Evolutionary conservation across 129 eudicot species (phyloP).

Genomic region (Arctium lappa): DNA sequence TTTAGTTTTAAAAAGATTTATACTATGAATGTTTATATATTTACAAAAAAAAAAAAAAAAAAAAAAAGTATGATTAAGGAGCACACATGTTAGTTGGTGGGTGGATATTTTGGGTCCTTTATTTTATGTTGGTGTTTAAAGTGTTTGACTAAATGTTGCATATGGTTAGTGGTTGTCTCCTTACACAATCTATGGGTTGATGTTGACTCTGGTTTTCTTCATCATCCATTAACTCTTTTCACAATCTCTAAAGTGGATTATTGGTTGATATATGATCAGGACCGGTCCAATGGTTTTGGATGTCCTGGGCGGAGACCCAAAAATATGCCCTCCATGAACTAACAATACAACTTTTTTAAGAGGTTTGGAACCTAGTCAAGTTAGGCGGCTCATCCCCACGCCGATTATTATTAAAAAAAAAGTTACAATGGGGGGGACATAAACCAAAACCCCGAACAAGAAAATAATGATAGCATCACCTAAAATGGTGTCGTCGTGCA

Average conservation of each 20-base stretch:
- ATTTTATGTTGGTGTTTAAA: not conserved
- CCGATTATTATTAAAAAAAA: too few relatives aligned
- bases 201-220: constrained; percentile 2
- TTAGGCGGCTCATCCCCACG: too few relatives aligned
- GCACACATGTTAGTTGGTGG: constrained; percentile 8
- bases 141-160: constrained; percentile 9
- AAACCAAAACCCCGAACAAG: too few relatives aligned
- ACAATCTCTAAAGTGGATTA: not conserved
- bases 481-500: too few relatives aligned
- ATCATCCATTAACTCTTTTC: not conserved
- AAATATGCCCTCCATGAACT: too few relatives aligned
- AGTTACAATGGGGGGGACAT: too few relatives aligned
- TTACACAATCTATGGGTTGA: not conserved
- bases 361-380: too few relatives aligned
- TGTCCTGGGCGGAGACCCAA: too few relatives aligned
- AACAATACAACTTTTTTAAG: too few relatives aligned
- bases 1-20: not conserved
- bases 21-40: too few relatives aligned
- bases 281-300: too few relatives aligned
- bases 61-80: not conserved
- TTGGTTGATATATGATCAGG: not conserved
- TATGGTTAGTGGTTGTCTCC: constrained; percentile 26
- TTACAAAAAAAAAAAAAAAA: not conserved
- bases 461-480: too few relatives aligned
- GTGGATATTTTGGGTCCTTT: not conserved